Percentiles rank a stretch among this genome's conserved stretches.
Conservation (phyloP, 495 filamentous ascomycete genomes). For the Apodospora peruviana region DNA sequence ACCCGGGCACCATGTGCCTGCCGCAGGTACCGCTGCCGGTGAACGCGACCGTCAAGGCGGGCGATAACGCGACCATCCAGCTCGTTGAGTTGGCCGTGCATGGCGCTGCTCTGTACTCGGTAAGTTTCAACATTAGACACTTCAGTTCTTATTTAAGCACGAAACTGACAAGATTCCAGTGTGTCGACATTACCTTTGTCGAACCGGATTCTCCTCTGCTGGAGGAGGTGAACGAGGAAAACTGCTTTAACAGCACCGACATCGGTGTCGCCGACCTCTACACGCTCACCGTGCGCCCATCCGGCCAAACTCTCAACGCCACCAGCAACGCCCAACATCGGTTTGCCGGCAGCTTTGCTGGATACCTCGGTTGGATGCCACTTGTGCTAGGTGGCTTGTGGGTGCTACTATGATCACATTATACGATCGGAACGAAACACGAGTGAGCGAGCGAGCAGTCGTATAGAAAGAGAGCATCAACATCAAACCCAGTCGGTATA, state of each 20-base stretch:
- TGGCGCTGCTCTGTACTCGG: slow-evolving; percentile 86
- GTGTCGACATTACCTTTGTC: slow-evolving; percentile 79
- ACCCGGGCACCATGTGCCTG: slow-evolving; percentile 82
- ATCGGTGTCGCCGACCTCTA: slow-evolving; percentile 73
- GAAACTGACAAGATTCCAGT: no score
- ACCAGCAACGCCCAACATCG: slow-evolving; percentile 20
- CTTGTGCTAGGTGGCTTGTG: slow-evolving; percentile 28
- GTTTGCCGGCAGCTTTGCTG: slow-evolving; percentile 14
- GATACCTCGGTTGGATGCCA: slow-evolving; percentile 32
- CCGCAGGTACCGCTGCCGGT: slow-evolving; percentile 84
- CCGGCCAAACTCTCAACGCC: slow-evolving; percentile 22
- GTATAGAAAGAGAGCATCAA: no score
- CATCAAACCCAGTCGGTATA: no score
- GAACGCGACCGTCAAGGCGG: slow-evolving; percentile 63
- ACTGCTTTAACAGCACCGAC: slow-evolving; percentile 78
- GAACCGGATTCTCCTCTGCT: slow-evolving; percentile 61
- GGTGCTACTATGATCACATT: slow-evolving; percentile 26
- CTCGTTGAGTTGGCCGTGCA: slow-evolving; percentile 84
- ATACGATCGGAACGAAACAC: not conserved
- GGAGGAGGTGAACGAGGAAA: slow-evolving; percentile 62
- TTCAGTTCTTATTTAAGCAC: no score
- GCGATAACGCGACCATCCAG: slow-evolving; percentile 93
- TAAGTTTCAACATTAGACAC: slow-evolving; percentile 53
- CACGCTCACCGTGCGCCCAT: slow-evolving; percentile 43
- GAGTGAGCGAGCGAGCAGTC: not conserved